Evolutionary conservation across 2,329 filamentous ascomycete genomes (phyloP), one percentile per base, ranked within the genome.

Genomic region (Colletotrichum musicola): DNA sequence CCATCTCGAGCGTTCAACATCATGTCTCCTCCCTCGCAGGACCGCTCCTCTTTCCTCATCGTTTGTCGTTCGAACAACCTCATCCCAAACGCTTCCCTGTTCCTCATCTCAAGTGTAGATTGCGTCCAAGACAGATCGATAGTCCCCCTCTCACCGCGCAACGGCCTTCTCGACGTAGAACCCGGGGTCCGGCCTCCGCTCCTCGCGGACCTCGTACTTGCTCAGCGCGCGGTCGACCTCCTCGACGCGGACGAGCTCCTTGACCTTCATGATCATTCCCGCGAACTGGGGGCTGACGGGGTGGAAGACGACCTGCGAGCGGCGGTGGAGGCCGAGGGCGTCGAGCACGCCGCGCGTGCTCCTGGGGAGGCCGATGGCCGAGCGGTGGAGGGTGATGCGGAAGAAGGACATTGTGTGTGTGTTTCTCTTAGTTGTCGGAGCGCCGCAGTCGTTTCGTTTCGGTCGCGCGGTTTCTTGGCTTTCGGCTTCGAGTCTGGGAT

Each of bases 211-310:
- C 83, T 97, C 88, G 64, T 82, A 80, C 77, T 89, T 88, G 7
- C 85, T 90, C 81, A 93, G 78, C 38, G 86, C 79, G 70, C 82
- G 78, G 40, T 90, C 89, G 51, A 97, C 93, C 82, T 97, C 94
- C 73, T 90, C 84, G 42, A 97, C 94, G 62, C 89, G 86, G 53
- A 98, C 93, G 71, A 98, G 84, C 82, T 98, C 95, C 85, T 98
- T 98, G 74, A 98, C 94, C 81, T 92, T 92, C 86, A 98, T 92
- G 76, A 98, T 93, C 84, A 97, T 94, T 77, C 95, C 95, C 10
- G 95, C 95, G 71, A 93, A 90, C 73, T 94, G 90, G 49, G 90
- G 89, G 70, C 88, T 88, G 70, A 97, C 94, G 44, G 93, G 92
- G 81, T 97, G 92, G 85, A 97, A 97, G 75, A 97, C 95, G 62